Evolutionary conservation across 2,329 filamentous ascomycete genomes (phyloP), one percentile per base, ranked within the genome.

Genomic region (Claviceps lovelessii): DNA sequence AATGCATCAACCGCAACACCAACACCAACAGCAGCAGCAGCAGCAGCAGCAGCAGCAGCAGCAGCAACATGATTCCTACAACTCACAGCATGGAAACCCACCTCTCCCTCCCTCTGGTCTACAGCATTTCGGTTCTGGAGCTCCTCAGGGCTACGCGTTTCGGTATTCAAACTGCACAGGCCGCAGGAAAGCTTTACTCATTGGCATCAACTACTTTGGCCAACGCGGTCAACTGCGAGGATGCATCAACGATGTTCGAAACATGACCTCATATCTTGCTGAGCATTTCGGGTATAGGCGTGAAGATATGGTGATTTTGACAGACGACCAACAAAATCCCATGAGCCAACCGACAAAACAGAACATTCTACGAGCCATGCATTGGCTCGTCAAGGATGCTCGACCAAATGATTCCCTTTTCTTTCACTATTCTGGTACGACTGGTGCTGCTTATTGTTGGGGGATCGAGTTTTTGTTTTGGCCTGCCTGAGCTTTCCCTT

Each of bases 291-390:
- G 87, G 35, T 97, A 97, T 70, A 90, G 89, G 71, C 78, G 90
- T 56, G 91, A 96, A 70, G 90, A 97, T 66, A 97, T 97, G 91
- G 91, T 97, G 23, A 84, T 93, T 58, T 78, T 97, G 67, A 96
- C 91, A 44, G 91, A 97, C 66, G 91, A 97, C 67, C 90, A 96
- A 73, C 89, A 95, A 68, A 95, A 95, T 63, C 88, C 89, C 31
- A 95, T 96, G 87, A 95, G 89, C 71, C 89, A 95, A 72, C 91
- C 91, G 9, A 95, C 90, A 5, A 96, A 96, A 70, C 86, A 88
- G 61, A 97, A 97, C 66, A 95, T 97, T 55, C 71, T 97, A 42
- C 81, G 91, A 53, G 91, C 91, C 35, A 97, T 97, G 91, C 90
- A 96, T 68, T 97, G 91, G 91, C 74, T 97, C 23, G 89, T 96